Evolutionary conservation across 306 rosid genomes (phyloP).

Genomic region (Acacia acuminata): DNA sequence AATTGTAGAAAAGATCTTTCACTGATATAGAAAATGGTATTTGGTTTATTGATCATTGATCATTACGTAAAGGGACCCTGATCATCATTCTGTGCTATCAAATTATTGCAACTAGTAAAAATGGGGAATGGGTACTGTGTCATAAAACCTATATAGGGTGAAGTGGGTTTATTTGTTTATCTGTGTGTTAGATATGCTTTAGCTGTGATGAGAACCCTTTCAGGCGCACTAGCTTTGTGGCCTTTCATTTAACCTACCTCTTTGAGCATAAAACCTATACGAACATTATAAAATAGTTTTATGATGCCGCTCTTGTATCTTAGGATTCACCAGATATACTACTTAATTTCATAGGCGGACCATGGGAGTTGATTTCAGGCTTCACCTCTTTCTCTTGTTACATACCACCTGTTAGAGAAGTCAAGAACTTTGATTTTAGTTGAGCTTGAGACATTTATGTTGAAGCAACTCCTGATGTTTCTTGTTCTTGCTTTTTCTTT

Average conservation of each 20-base stretch:
- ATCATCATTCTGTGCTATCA: not conserved
- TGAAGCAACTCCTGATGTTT: not conserved
- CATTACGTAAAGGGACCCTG: too few relatives aligned
- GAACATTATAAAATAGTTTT: not conserved
- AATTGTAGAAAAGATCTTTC: not conserved
- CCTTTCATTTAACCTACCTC: too few relatives aligned
- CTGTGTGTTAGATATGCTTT: not conserved
- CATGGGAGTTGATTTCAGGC: not conserved
- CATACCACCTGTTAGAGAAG: not conserved
- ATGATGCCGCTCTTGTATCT: not conserved
- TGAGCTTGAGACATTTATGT: not conserved
- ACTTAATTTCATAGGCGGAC: not conserved
- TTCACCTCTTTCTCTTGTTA: not conserved
- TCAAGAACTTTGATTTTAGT: not conserved
- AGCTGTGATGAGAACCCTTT: not conserved
- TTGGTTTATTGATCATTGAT: not conserved
- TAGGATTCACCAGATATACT: not conserved
- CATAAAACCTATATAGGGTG: not conserved
- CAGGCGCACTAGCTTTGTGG: too few relatives aligned
- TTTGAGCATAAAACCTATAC: not conserved
- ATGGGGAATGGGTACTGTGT: conserved; percentile 4
- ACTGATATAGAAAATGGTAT: not conserved
- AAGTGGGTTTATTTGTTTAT: not conserved
- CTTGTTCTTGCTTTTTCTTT: not conserved
- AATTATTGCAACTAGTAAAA: not conserved